Evolutionary conservation across 768 basidiomycete species (phyloP).

Genomic region (Rhodotorula toruloides): DNA sequence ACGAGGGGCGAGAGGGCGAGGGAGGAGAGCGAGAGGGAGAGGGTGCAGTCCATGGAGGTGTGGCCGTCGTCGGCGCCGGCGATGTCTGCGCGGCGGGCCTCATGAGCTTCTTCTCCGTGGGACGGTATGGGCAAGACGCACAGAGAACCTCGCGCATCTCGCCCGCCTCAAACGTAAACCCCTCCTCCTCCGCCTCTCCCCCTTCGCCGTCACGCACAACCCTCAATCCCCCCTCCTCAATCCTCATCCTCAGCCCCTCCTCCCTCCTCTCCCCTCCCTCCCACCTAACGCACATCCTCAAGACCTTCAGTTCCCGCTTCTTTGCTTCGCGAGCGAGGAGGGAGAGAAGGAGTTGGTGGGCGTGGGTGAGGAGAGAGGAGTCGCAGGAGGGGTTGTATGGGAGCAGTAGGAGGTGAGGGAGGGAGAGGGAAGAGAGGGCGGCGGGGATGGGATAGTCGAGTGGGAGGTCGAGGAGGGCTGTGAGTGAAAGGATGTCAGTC

Average conservation of each 20-base stretch:
- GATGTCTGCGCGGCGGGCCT: not conserved
- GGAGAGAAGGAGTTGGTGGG: not conserved
- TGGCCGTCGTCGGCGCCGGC: not conserved
- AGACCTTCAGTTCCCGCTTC: too few relatives aligned
- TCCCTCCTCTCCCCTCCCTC: too few relatives aligned
- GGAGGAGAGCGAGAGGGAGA: not conserved
- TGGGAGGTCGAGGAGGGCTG: not conserved
- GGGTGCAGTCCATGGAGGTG: not conserved
- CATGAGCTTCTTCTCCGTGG: too few relatives aligned
- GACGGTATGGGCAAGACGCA: too few relatives aligned
- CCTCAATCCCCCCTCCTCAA: too few relatives aligned
- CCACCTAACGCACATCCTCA: too few relatives aligned
- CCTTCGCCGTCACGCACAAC: too few relatives aligned
- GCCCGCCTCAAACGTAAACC: too few relatives aligned
- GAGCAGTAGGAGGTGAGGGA: not conserved
- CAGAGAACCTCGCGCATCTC: too few relatives aligned
- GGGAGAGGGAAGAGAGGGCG: not conserved
- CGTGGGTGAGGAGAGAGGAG: not conserved
- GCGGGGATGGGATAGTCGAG: not conserved
- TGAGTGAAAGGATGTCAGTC: not conserved
- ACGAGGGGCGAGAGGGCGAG: not conserved
- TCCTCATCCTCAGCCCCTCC: too few relatives aligned
- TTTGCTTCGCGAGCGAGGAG: not conserved
- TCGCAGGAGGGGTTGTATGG: not conserved
- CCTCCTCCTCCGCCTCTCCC: too few relatives aligned